Evolutionary conservation across 345 rosid species (phyloP).

Genomic region (Euphorbia peplus): DNA sequence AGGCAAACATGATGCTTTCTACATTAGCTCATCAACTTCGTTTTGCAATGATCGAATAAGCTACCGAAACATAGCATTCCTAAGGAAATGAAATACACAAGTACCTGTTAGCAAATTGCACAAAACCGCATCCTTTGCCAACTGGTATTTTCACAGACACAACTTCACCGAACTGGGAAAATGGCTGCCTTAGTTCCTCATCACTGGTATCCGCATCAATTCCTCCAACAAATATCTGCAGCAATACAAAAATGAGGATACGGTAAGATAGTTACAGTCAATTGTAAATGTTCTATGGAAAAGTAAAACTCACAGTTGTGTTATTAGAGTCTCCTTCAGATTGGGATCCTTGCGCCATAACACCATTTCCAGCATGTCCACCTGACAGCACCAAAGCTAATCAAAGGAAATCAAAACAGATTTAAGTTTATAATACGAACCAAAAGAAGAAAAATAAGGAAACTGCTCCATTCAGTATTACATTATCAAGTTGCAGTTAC

Average conservation of each 20-base stretch:
- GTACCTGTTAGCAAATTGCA: constrained; percentile 75
- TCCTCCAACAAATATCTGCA: constrained; percentile 92
- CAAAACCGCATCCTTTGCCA: constrained; percentile 97
- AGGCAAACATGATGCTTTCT: neutral
- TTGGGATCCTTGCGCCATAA: constrained; percentile 52
- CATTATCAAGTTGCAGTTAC: neutral
- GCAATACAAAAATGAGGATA: constrained; percentile 21
- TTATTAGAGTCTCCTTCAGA: constrained; percentile 67
- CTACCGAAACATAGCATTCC: neutral
- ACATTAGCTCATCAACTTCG: neutral
- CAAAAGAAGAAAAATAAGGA: constrained; percentile 12
- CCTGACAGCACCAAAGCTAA: constrained; percentile 80
- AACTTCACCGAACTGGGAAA: constrained; percentile 81
- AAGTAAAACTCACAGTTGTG: constrained; percentile 69
- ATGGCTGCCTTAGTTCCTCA: constrained; percentile 82
- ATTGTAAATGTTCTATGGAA: constrained; percentile 10
- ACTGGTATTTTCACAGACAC: constrained; percentile 87
- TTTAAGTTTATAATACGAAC: constrained; percentile 13
- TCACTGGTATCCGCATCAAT: constrained; percentile 79
- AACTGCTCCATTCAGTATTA: neutral
- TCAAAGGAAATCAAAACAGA: constrained; percentile 18
- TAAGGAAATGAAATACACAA: neutral
- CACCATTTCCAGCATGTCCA: constrained; percentile 73
- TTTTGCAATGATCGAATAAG: neutral
- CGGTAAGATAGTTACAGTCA: neutral